Percentiles rank a stretch among this genome's conserved stretches.
Evolutionary conservation across 495 filamentous ascomycete genomes (phyloP).

Genomic region (Sordaria brevicollis): DNA sequence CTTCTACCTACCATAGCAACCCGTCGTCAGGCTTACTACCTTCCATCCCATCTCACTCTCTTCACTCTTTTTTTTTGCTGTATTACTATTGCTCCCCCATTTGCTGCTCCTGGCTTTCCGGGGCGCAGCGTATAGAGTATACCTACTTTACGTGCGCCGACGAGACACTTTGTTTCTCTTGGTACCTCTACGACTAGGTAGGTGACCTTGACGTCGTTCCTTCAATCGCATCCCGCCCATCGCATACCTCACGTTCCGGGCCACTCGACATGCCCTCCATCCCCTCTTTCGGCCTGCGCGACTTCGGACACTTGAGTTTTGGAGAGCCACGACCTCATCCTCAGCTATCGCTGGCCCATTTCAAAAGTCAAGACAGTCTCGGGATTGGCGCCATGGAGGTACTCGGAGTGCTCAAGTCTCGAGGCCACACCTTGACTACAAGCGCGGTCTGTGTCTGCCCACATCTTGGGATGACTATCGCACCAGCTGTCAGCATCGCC

Average conservation of each 20-base stretch:
- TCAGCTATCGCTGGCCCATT: neutral
- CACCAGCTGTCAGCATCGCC: neutral
- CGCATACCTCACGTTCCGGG: neutral
- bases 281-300: neutral
- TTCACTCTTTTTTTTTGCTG: slow-evolving; percentile 27
- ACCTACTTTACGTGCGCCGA: neutral
- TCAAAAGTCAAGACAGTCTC: neutral
- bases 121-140: slow-evolving; percentile 25
- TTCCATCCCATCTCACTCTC: slow-evolving; percentile 12
- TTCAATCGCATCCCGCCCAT: neutral
- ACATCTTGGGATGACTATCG: neutral
- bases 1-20: slow-evolving; percentile 8
- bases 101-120: slow-evolving; percentile 28
- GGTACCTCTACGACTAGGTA: slow-evolving; percentile 6
- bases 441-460: neutral
- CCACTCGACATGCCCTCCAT: neutral
- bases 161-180: slow-evolving; percentile 10
- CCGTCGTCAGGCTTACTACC: slow-evolving; percentile 19
- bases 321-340: neutral
- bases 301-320: neutral
- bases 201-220: neutral
- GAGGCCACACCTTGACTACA: neutral
- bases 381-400: neutral
- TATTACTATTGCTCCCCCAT: slow-evolving; percentile 17
- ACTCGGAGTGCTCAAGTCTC: neutral